phyloP scores from a whole-genome alignment of 495 filamentous ascomycete genomes.

The Arthonia radiata region DNA sequence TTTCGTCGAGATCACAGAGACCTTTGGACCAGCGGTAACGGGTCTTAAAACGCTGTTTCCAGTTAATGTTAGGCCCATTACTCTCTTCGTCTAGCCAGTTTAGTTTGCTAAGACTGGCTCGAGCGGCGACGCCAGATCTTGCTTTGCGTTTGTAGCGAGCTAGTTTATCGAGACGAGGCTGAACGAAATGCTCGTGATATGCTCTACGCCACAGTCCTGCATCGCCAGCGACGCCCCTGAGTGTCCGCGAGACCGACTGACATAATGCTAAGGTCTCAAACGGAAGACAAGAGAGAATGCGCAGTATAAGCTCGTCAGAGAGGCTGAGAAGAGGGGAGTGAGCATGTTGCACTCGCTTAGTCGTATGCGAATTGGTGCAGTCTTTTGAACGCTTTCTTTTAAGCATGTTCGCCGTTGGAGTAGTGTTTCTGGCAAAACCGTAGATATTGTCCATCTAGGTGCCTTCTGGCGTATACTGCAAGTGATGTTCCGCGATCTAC shows the following conservation, averaged over 20 bases:
- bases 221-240: constrained; percentile 51
- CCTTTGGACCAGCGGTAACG: constrained; percentile 82
- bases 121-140: constrained; percentile 16
- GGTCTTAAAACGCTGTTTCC: constrained; percentile 80
- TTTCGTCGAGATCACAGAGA: constrained; percentile 53
- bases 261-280: constrained; percentile 41
- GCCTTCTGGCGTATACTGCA: too few relatives aligned
- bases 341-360: too few relatives aligned
- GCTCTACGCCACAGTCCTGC: constrained; percentile 75
- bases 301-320: constrained; percentile 73
- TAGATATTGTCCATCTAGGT: too few relatives aligned
- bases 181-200: constrained; percentile 77
- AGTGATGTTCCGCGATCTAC: too few relatives aligned
- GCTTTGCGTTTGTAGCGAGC: constrained; percentile 33
- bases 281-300: constrained; percentile 55
- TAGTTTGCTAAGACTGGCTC: constrained; percentile 46
- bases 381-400: too few relatives aligned
- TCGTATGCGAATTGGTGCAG: too few relatives aligned
- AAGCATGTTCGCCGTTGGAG: too few relatives aligned
- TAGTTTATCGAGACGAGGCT: constrained; percentile 54
- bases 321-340: too few relatives aligned
- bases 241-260: constrained; percentile 53
- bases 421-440: too few relatives aligned
- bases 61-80: constrained; percentile 33
- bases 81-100: constrained; percentile 63